A percentile compares a stretch with the other conserved stretches of the same genome.
These are phyloP conservation scores for Ceratobasidium sp. DNA, from an alignment of 1,284 basidiomycete genomes.

Conservation along the genomic window DNA sequence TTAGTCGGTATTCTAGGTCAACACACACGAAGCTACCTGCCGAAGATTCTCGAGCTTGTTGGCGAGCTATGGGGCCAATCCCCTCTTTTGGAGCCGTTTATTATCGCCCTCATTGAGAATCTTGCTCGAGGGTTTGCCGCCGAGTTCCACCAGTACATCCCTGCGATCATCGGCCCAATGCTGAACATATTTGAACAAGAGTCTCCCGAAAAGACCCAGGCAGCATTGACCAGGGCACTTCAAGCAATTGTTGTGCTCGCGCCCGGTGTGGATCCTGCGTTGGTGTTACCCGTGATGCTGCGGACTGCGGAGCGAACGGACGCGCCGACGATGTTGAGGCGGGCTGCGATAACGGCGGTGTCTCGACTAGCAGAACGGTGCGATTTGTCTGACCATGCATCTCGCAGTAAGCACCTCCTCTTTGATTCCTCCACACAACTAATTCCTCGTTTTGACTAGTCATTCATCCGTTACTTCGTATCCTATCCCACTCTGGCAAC, in stretches of 20 bases:
- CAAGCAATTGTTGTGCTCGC: slow-evolving; percentile 66
- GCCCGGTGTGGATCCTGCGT: slow-evolving; percentile 68
- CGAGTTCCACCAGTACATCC: slow-evolving; percentile 71
- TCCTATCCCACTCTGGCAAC: slow-evolving; percentile 58
- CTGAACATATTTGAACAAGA: slow-evolving; percentile 59
- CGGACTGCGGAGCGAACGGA: slow-evolving; percentile 64
- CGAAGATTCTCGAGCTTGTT: slow-evolving; percentile 83
- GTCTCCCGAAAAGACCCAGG: slow-evolving; percentile 53
- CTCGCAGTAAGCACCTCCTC: slow-evolving; percentile 55
- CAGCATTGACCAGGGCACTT: slow-evolving; percentile 60
- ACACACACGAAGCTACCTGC: slow-evolving; percentile 93
- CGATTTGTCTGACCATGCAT: slow-evolving; percentile 69
- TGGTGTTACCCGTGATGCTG: slow-evolving; percentile 67
- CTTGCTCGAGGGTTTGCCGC: slow-evolving; percentile 68
- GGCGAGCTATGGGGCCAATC: slow-evolving; percentile 90
- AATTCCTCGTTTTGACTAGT: slow-evolving; percentile 49
- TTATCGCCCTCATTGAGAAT: slow-evolving; percentile 67
- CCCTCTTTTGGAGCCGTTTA: slow-evolving; percentile 71
- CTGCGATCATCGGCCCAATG: slow-evolving; percentile 65
- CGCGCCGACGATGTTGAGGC: slow-evolving; percentile 60
- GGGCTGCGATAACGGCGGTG: slow-evolving; percentile 64
- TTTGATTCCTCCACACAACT: background rate
- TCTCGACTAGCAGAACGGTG: slow-evolving; percentile 66
- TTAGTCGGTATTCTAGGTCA: slow-evolving; percentile 98
- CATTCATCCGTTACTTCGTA: slow-evolving; percentile 66